phyloP scores from a whole-genome alignment of 305 asterid species.

The Solanum hybrid region DNA sequence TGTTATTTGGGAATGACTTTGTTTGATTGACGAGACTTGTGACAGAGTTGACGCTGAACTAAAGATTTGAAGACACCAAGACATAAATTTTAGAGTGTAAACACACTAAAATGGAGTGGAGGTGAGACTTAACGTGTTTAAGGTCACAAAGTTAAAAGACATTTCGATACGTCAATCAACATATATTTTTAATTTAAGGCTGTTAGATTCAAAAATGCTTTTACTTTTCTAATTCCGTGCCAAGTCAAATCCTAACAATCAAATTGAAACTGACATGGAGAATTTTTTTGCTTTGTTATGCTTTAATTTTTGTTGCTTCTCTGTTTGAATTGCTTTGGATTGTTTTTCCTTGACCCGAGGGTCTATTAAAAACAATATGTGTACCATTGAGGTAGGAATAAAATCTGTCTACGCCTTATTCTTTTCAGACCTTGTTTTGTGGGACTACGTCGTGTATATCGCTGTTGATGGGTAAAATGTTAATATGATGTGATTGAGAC shows the following conservation, averaged over 20 bases:
- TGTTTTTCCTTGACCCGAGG: neutral
- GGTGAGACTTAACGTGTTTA: neutral
- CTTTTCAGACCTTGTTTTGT: neutral
- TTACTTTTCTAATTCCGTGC: neutral
- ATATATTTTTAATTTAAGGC: neutral
- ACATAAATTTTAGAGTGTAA: neutral
- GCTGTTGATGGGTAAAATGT: neutral
- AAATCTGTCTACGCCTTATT: neutral
- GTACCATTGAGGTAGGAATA: neutral
- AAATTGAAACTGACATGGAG: neutral
- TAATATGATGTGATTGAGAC: neutral
- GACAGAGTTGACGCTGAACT: neutral
- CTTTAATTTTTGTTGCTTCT: neutral
- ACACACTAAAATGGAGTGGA: neutral
- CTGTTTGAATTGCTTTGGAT: neutral
- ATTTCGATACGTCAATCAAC: neutral
- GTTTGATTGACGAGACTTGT: neutral
- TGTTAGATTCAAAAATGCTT: neutral
- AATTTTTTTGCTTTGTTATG: neutral
- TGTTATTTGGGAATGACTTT: neutral
- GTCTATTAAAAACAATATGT: neutral
- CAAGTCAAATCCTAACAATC: neutral
- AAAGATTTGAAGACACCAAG: neutral
- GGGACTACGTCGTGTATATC: fast-evolving
- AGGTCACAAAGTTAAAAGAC: neutral